Percentiles rank a stretch among this genome's conserved stretches.
Conservation (phyloP, 768 basidiomycete species). For the Suillus alpinus region DNA sequence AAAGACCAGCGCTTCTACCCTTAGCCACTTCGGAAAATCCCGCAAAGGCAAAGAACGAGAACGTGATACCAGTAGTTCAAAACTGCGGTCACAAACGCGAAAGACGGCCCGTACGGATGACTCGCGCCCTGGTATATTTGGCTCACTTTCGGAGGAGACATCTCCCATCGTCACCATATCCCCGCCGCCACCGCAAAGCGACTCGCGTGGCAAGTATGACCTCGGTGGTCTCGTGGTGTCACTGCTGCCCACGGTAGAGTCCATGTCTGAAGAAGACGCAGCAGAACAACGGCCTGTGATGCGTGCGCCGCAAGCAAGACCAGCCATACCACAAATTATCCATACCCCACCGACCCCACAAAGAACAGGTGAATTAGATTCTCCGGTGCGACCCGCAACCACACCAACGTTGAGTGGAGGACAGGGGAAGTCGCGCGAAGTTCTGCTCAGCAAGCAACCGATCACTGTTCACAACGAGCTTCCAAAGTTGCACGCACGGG, state of each 20-base stretch:
- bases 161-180: slow-evolving; percentile 11
- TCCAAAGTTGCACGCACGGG: slow-evolving; percentile 10
- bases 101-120: slow-evolving; percentile 5
- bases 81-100: slow-evolving; percentile 3
- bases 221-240: neutral
- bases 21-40: slow-evolving; percentile 6
- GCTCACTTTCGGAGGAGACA: slow-evolving; percentile 20
- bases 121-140: slow-evolving; percentile 13
- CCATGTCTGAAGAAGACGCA: slow-evolving; percentile 18
- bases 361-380: slow-evolving; percentile 18
- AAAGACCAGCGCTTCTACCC: slow-evolving; percentile 13
- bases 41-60: slow-evolving; percentile 26
- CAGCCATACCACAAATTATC: slow-evolving; percentile 30
- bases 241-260: slow-evolving; percentile 26
- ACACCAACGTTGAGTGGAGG: slow-evolving; percentile 12
- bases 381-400: slow-evolving; percentile 5
- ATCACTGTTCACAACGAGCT: slow-evolving; percentile 21
- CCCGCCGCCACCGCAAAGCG: slow-evolving; percentile 7
- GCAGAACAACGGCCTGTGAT: slow-evolving; percentile 22
- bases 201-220: slow-evolving; percentile 3
- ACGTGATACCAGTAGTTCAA: neutral
- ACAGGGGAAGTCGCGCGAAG: slow-evolving; percentile 11
- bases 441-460: slow-evolving; percentile 22
- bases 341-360: slow-evolving; percentile 38
- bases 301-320: slow-evolving; percentile 24